phyloP scores from a whole-genome alignment of 2,329 filamentous ascomycete genomes.

The Colletotrichum noveboracense region DNA sequence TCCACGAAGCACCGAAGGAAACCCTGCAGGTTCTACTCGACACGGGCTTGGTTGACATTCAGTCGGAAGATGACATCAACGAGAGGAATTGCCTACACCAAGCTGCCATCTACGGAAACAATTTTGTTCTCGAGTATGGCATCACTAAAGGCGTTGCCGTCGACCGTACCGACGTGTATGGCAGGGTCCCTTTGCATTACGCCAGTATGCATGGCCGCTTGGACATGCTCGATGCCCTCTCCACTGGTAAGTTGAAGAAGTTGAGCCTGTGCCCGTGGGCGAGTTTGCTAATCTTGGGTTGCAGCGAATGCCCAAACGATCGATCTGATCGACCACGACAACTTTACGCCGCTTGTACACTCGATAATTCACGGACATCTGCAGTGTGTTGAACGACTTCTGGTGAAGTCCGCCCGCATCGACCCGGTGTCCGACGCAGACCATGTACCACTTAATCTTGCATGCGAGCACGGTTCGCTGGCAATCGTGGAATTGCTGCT shows the following conservation, averaged over 20 bases:
- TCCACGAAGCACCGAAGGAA: conserved; percentile 81
- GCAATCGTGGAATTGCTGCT: conserved; percentile 86
- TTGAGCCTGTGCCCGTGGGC: not conserved
- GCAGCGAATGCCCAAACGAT: conserved; percentile 76
- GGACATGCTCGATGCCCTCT: conserved; percentile 78
- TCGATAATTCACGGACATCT: conserved; percentile 89
- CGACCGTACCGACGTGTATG: conserved; percentile 88
- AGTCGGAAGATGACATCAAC: conserved; percentile 96
- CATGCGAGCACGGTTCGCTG: conserved; percentile 90
- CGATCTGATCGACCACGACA: conserved; percentile 91
- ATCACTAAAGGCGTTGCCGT: conserved; percentile 79
- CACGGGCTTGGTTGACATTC: conserved; percentile 85
- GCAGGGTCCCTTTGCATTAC: conserved; percentile 91
- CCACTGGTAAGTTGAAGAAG: conserved; percentile 56
- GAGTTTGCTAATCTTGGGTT: conserved; percentile 15
- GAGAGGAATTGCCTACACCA: conserved; percentile 96
- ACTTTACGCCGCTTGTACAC: conserved; percentile 95
- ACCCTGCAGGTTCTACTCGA: conserved; percentile 79
- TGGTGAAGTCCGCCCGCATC: conserved; percentile 80
- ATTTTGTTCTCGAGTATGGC: conserved; percentile 77
- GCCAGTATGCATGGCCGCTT: conserved; percentile 93
- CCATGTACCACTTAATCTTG: conserved; percentile 92
- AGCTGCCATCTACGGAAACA: conserved; percentile 90
- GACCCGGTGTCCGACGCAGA: conserved; percentile 87
- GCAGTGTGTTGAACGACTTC: conserved; percentile 78